Percentiles rank a stretch among this genome's conserved stretches.
These are phyloP conservation scores for Ogataea minuta DNA, from an alignment of 805 yeast genomes.

Conservation along the genomic window DNA sequence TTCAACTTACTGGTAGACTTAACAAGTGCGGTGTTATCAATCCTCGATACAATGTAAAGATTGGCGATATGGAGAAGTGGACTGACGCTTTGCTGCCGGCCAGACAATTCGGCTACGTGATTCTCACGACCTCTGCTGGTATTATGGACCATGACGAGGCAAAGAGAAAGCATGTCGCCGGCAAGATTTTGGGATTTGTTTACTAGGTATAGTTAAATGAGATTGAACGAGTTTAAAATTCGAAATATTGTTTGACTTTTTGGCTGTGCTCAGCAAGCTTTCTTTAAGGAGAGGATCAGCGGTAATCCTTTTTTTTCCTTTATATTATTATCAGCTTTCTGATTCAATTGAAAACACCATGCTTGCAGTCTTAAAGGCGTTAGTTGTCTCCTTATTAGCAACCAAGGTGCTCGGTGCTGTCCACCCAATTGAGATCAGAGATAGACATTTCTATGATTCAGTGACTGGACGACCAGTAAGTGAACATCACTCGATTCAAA, in stretches of 20 bases:
- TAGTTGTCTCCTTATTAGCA: conserved; percentile 8
- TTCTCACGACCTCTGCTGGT: conserved; percentile 99
- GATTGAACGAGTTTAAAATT: neutral
- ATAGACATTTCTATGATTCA: conserved; percentile 73
- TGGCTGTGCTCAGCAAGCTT: neutral
- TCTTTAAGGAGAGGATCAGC: conserved; percentile 5
- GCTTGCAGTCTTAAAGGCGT: conserved; percentile 3
- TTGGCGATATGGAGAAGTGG: conserved; percentile 97
- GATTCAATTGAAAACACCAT: conserved; percentile 2
- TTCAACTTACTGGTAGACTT: conserved; percentile 96
- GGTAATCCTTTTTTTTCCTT: conserved; percentile 9
- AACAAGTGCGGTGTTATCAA: conserved; percentile 99
- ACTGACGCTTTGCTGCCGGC: conserved; percentile 98
- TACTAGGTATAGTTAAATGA: conserved; percentile 49
- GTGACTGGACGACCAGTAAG: conserved; percentile 70
- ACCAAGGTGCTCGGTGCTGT: conserved; percentile 18
- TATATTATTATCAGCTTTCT: neutral
- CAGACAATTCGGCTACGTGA: conserved; percentile 98
- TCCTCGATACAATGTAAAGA: conserved; percentile 97
- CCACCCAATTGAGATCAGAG: conserved; percentile 66
- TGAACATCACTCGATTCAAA: conserved; percentile 2
- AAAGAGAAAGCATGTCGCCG: conserved; percentile 99
- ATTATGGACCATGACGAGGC: conserved; percentile 99
- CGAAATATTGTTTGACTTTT: neutral
- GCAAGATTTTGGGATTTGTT: conserved; percentile 97